A percentile compares a stretch with the other conserved stretches of the same genome.
These are phyloP conservation scores for Arbutus unedo DNA, from an alignment of 148 eudicot species.

Conservation along the genomic window DNA sequence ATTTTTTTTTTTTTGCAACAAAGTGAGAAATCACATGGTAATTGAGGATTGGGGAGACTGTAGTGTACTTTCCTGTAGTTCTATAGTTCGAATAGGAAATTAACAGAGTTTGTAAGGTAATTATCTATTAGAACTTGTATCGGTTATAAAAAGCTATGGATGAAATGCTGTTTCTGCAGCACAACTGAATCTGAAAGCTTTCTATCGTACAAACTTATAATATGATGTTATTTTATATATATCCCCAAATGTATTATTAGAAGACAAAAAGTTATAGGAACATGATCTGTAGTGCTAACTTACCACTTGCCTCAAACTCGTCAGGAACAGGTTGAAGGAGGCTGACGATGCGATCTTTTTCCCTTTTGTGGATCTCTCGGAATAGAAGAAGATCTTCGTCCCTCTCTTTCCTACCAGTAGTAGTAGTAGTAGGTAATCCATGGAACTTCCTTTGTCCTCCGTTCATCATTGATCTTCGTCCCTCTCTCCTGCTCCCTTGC, in stretches of 20 bases:
- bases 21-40: no score
- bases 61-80: no score
- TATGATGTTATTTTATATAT: neutral
- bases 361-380: constrained; percentile 31
- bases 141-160: no score
- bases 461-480: neutral
- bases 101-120: no score
- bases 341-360: constrained; percentile 24
- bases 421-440: neutral
- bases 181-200: no score
- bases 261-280: neutral
- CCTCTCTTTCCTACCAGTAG: constrained; percentile 17
- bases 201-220: no score
- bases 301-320: constrained; percentile 39
- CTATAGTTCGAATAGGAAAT: no score
- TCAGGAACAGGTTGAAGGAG: constrained; percentile 41
- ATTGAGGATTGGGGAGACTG: no score
- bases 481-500: neutral
- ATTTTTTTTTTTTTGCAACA: no score
- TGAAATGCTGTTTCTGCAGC: no score
- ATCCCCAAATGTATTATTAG: neutral
- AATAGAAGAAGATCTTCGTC: constrained; percentile 38
- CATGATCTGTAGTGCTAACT: neutral
- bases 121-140: no score
- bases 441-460: constrained; percentile 8